phyloP scores from a whole-genome alignment of 192 early-diverging fungal species.

The Podila horticola region DNA sequence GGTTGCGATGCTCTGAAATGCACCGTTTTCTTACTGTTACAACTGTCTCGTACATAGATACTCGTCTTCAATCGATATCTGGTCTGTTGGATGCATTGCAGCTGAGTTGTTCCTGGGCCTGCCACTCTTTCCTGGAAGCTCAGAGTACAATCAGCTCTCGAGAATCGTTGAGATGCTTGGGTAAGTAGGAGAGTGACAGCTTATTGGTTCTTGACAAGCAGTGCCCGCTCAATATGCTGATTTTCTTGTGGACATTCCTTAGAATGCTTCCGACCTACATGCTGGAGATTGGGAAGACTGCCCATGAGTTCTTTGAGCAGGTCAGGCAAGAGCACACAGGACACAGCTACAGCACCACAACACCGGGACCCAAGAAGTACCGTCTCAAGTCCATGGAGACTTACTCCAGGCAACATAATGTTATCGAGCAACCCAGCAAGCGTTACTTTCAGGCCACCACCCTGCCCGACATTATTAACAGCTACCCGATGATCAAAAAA shows the following conservation, averaged over 20 bases:
- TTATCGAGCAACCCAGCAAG: constrained; percentile 91
- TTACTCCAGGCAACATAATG: constrained; percentile 84
- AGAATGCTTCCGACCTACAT: constrained; percentile 89
- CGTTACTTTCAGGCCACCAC: constrained; percentile 91
- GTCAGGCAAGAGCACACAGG: constrained; percentile 41
- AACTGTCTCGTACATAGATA: constrained; percentile 57
- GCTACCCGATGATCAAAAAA: constrained; percentile 83
- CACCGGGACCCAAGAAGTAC: constrained; percentile 62
- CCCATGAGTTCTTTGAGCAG: constrained; percentile 88
- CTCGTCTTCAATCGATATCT: constrained; percentile 96
- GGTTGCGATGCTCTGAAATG: too few relatives aligned
- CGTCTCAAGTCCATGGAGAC: constrained; percentile 82
- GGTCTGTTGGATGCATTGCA: constrained; percentile 98
- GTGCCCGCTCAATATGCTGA: not conserved
- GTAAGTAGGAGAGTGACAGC: constrained; percentile 30
- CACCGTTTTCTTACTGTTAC: too few relatives aligned
- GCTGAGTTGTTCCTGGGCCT: constrained; percentile 96
- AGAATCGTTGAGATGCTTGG: constrained; percentile 96
- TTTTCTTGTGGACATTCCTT: not conserved
- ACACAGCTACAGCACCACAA: constrained; percentile 12
- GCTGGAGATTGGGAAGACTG: constrained; percentile 92
- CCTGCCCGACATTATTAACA: constrained; percentile 86
- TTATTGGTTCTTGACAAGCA: not conserved
- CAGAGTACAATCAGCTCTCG: constrained; percentile 95
- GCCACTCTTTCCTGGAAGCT: constrained; percentile 95